Percentiles rank a stretch among this genome's conserved stretches.
phyloP scores from a whole-genome alignment of 2,329 filamentous ascomycete species.

The Penicillium brasilianum region DNA sequence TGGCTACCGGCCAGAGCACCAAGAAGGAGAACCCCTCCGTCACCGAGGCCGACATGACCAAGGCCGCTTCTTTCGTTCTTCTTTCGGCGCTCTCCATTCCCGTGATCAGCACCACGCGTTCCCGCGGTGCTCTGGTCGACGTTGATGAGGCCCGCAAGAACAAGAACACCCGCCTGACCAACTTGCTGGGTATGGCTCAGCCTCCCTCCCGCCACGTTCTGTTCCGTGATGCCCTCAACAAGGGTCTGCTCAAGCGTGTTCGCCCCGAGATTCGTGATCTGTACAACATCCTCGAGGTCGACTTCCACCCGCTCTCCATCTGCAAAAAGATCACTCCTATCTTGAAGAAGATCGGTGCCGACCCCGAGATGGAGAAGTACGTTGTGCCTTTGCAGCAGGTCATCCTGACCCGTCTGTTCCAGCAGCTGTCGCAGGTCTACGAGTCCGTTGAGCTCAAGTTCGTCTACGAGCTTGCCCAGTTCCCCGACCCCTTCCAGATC shows the following conservation, averaged over 20 bases:
- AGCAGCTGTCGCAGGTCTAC: conserved; percentile 98
- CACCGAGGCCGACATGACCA: conserved; percentile 87
- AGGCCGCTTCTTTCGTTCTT: conserved; percentile 93
- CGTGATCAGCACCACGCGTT: conserved; percentile 97
- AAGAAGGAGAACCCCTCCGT: conserved; percentile 95
- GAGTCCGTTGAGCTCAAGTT: conserved; percentile 95
- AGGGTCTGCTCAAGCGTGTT: conserved; percentile 89
- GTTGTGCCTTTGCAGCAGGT: conserved; percentile 95
- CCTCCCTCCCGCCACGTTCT: conserved; percentile 86
- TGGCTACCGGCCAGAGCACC: conserved; percentile 82
- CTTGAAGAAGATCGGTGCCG: conserved; percentile 86
- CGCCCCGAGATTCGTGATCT: conserved; percentile 94
- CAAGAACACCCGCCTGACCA: conserved; percentile 97
- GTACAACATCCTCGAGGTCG: conserved; percentile 98
- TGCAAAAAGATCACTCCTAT: conserved; percentile 99
- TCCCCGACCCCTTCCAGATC: conserved; percentile 96
- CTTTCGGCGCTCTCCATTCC: conserved; percentile 96
- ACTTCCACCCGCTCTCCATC: conserved; percentile 98
- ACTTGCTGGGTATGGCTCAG: conserved; percentile 89
- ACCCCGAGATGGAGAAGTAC: conserved; percentile 97
- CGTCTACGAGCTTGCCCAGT: conserved; percentile 89
- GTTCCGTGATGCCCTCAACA: conserved; percentile 95
- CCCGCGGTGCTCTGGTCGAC: conserved; percentile 92
- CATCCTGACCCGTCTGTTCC: conserved; percentile 96
- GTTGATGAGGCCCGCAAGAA: conserved; percentile 97